Base-by-base conservation (phyloP, 2,329 filamentous ascomycete species). In the Monilinia polystroma region DNA sequence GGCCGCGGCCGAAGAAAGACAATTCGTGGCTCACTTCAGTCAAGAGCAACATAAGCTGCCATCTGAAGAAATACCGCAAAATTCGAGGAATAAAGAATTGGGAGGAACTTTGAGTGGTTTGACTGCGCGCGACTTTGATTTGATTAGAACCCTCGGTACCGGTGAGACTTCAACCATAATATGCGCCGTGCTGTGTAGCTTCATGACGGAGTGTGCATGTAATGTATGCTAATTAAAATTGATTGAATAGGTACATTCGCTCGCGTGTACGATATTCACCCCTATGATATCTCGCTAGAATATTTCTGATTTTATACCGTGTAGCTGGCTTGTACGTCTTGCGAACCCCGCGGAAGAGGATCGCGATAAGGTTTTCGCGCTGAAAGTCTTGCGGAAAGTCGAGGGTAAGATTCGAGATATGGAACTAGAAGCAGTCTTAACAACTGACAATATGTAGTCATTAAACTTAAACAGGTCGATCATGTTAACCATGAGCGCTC, bases 381-480 rank as follows among this genome's bases (percentile, higher is more conserved):
- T 94, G 74, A 94, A 94, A 82, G 92, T 93, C 66, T 79, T 94
- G 71, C 87, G 90, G 70, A 89, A 89, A 75, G 83, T 85, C 65
- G 84, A 89, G 74, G 80, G 78, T 78, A 60, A 35, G 76, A 52
- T 12, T 54, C 20, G 16, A 29, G 1, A 20, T 10, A 14, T 26
- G 23, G 5, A 52, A 14, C 52, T 16, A 3, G n/a, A 49, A 32
- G 47, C 23, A 6, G 41, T 38, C 10, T 12, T n/a, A 58, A 35
- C 63, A 23, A 49, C 62, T 55, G 56, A 51, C 49, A 35, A 54
- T 20, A 54, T 59, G 58, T 74, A 85, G 89, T 95, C 55, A 90
- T 95, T 77, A 89, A 89, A 70, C 84, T 94, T 67, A 94, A 94
- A 81, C 91, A 95, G 76, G 88, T 94, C 72, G 91, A 94, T 79